These are phyloP conservation scores for Monocercomonoides exilis DNA, from an alignment of 78 protist genomes.

Conservation along the genomic window DNA sequence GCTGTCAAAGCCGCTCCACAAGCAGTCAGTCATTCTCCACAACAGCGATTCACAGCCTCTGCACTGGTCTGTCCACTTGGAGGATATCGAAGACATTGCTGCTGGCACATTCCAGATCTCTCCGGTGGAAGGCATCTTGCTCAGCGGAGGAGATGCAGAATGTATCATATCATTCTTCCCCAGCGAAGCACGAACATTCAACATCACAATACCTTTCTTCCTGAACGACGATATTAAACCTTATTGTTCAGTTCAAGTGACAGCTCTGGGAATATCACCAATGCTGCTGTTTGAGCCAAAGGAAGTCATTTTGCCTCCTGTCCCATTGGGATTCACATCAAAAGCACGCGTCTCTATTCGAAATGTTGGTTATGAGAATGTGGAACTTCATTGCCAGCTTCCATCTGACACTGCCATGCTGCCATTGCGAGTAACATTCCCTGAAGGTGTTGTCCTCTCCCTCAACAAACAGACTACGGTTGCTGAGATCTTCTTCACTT, in stretches of 20 bases:
- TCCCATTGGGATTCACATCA: constrained; percentile 40
- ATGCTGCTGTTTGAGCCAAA: constrained; percentile 35
- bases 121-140: constrained; percentile 16
- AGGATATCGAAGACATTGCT: not conserved
- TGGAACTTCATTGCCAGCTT: constrained; percentile 25
- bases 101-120: not conserved
- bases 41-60: constrained; percentile 20
- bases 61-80: not conserved
- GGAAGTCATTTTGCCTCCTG: constrained; percentile 45
- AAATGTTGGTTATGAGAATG: constrained; percentile 52
- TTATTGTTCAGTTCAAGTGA: not conserved
- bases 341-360: constrained; percentile 18
- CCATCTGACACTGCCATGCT: constrained; percentile 23
- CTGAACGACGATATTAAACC: not conserved
- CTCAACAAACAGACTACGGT: not conserved
- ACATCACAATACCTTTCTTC: not conserved
- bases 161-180: constrained; percentile 37
- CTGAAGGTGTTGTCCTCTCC: constrained; percentile 33
- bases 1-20: not conserved
- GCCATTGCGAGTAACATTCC: constrained; percentile 45
- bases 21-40: not conserved
- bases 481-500: constrained; percentile 15
- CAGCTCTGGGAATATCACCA: constrained; percentile 34
- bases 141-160: not conserved
- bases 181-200: not conserved